Conservation (phyloP, 352 stramenopile species). For the Pythium diclinum region DNA sequence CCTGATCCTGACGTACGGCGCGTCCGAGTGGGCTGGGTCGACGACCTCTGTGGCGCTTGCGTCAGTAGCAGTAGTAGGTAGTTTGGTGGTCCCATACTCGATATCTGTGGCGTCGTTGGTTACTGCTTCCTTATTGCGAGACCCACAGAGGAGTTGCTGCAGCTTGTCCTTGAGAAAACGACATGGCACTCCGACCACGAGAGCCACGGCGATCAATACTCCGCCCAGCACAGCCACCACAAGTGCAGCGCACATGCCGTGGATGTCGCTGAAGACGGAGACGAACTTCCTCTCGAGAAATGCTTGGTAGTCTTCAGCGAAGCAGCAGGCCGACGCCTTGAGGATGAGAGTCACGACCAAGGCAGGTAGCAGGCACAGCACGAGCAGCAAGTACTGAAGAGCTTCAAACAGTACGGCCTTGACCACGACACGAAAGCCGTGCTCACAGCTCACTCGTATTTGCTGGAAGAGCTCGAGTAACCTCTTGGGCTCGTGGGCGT, state of each 20-base stretch:
- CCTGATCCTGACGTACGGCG: neutral
- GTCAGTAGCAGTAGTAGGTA: neutral
- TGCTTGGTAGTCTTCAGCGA: neutral
- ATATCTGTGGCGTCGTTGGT: neutral
- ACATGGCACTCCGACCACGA: neutral
- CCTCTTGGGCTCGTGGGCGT: neutral
- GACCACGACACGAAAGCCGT: neutral
- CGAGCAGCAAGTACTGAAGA: conserved; percentile 4
- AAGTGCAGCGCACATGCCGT: neutral
- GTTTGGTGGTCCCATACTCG: neutral
- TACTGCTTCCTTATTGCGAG: neutral
- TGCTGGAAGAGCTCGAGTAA: neutral
- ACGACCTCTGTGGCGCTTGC: neutral
- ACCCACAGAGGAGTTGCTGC: neutral
- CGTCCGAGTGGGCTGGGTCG: neutral
- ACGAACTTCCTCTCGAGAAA: conserved; percentile 1
- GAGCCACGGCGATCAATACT: neutral
- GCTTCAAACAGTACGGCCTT: neutral
- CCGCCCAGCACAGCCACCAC: neutral
- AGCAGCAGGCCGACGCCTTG: conserved; percentile 3
- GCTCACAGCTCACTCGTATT: neutral
- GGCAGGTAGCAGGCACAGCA: neutral
- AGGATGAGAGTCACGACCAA: neutral
- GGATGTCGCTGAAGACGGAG: conserved; percentile 6
- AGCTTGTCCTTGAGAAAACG: neutral